Conservation (phyloP, 148 eudicot species). For the Fallopia convolvulus region DNA sequence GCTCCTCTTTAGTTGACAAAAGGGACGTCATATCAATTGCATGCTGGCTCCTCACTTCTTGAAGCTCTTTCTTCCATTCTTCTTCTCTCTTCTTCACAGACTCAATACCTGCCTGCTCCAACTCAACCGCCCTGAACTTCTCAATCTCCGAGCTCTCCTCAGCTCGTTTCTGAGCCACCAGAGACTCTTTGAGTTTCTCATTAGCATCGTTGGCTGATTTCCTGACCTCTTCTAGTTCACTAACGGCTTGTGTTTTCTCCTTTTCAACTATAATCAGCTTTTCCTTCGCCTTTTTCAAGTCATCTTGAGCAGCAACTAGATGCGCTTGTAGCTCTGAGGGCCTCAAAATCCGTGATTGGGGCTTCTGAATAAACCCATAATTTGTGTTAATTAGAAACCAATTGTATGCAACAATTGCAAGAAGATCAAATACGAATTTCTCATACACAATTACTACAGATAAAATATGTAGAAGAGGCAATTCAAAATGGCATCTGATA, state of each 20-base stretch:
- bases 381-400: neutral
- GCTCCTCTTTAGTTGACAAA: constrained; percentile 58
- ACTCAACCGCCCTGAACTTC: constrained; percentile 73
- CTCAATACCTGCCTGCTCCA: constrained; percentile 85
- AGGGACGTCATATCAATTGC: constrained; percentile 60
- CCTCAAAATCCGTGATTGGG: constrained; percentile 47
- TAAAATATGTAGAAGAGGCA: neutral
- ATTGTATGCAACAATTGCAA: neutral
- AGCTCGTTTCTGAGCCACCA: constrained; percentile 80
- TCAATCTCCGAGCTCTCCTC: constrained; percentile 82
- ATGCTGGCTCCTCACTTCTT: constrained; percentile 65
- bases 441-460: neutral
- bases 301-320: constrained; percentile 56
- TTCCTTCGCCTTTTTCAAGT: constrained; percentile 73
- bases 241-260: constrained; percentile 59
- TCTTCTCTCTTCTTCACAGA: constrained; percentile 70
- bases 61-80: constrained; percentile 71
- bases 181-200: constrained; percentile 69
- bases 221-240: constrained; percentile 61
- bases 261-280: constrained; percentile 53
- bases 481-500: too few relatives aligned
- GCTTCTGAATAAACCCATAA: constrained; percentile 42
- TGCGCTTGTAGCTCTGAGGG: constrained; percentile 80
- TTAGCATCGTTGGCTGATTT: constrained; percentile 64
- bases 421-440: neutral